Conservation (phyloP, 1,139 yeast genomes). For the Hyphopichia pseudoburtonii region DNA sequence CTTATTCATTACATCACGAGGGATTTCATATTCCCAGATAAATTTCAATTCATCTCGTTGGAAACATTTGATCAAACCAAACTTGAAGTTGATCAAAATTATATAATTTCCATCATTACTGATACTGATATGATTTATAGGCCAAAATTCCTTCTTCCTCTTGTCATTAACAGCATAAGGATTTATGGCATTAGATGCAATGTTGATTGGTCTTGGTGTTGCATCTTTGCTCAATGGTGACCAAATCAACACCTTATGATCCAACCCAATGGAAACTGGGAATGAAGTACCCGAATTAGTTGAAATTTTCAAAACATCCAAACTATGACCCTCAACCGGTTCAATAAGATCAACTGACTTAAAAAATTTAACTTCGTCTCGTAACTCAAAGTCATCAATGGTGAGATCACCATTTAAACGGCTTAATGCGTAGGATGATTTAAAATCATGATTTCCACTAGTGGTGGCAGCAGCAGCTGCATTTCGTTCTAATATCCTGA, state of each 20-base stretch:
- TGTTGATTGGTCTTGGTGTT: constrained; percentile 36
- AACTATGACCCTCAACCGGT: constrained; percentile 41
- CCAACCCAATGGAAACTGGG: constrained; percentile 70
- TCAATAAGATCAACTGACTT: constrained; percentile 49
- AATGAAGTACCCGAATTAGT: constrained; percentile 58
- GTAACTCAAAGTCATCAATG: constrained; percentile 16
- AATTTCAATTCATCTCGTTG: constrained; percentile 53
- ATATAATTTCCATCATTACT: constrained; percentile 62
- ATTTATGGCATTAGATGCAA: constrained; percentile 33
- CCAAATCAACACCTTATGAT: constrained; percentile 72
- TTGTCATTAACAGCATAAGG: constrained; percentile 14
- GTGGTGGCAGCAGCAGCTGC: too few species aligned
- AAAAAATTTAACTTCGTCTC: constrained; percentile 22
- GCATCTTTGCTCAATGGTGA: constrained; percentile 51
- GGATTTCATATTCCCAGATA: constrained; percentile 47
- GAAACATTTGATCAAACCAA: constrained; percentile 57
- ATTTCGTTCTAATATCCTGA: background rate
- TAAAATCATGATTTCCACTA: background rate
- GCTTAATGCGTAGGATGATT: background rate
- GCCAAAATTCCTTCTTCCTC: constrained; percentile 58
- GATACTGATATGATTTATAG: constrained; percentile 59
- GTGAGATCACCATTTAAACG: background rate
- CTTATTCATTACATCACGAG: constrained; percentile 13
- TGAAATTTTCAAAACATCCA: constrained; percentile 62
- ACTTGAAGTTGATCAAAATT: constrained; percentile 53